Base-by-base conservation (phyloP, 2,329 filamentous ascomycete genomes). In the Claviceps quebecensis region DNA sequence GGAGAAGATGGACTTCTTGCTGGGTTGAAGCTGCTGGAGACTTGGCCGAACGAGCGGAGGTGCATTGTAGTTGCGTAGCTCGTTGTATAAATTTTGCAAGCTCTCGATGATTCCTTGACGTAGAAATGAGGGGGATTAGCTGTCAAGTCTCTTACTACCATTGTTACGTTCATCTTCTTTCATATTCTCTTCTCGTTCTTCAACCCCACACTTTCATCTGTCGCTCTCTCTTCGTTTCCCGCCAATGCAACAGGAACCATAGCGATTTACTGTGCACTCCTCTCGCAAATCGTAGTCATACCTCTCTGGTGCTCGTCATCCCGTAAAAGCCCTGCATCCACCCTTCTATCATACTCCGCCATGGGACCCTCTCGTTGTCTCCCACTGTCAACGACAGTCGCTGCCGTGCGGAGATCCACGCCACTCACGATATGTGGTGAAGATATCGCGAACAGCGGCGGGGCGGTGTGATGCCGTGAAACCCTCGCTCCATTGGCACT, bases 261-360 rank as follows among this genome's bases (percentile, higher is more conserved):
- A 14, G 17, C 45, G 72, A 59, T 16, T 16, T n/a, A 6, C 1
- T 44, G 9, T 34, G 29, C 29, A 34, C 29, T 34, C 6, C 11
- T 19, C n/a, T 8, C 39, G 8, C 17, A 11, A 5, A 22, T 17
- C 2, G 45, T 11, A 16, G 7, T 39, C 49, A 45, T 70, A 89
- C 87, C 83, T 75, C 93, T 75, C 67, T 98, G 93, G 68, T 96
- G 87, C 57, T 88, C 81, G 65, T 98, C 93, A 65, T 97, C 87
- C 56, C 85, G 78, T 56, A 98, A 66, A 47, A 79, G 72, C 11
- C 89, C 87, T 44, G 74, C 71, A 46, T 81, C 73, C 8, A 98
- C 90, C 46, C 91, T 80, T 54, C 77, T 74, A 65, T 96, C 85
- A 67, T 98, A 98, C 67, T 97, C 91, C 56, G 82, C 77, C 61